Evolutionary conservation across 495 filamentous ascomycete genomes (phyloP).

Genomic region (Amphirosellinia nigrospora): DNA sequence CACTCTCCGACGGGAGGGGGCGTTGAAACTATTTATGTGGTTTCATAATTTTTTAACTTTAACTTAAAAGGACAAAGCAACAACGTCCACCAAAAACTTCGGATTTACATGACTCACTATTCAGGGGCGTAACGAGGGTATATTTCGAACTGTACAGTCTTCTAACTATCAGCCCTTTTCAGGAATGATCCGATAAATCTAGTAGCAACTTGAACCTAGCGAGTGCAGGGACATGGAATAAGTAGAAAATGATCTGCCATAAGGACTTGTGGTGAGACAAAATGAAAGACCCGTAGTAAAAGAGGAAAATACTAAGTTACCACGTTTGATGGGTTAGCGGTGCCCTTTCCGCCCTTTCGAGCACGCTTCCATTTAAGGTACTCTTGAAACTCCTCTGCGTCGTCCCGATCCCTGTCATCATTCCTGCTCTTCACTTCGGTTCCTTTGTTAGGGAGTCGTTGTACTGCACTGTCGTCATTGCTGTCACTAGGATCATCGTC

Average conservation of each 20-base stretch:
- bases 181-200: not conserved
- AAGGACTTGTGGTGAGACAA: not conserved
- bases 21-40: not conserved
- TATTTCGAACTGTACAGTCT: not conserved
- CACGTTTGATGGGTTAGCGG: not conserved
- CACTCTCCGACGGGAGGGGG: too few species aligned
- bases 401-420: not conserved
- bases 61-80: not conserved
- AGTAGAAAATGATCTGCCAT: not conserved
- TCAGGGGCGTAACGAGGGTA: not conserved
- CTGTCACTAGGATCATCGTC: not conserved
- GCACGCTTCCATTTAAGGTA: conserved; percentile 2
- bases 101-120: not conserved
- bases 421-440: not conserved
- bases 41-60: not conserved
- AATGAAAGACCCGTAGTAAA: not conserved
- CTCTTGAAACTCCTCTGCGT: not conserved
- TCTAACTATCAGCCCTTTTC: not conserved
- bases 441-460: not conserved
- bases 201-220: not conserved
- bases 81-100: not conserved
- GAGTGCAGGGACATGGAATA: not conserved
- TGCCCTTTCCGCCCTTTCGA: conserved; percentile 1
- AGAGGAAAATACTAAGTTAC: not conserved
- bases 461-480: not conserved